Percentiles rank a stretch among this genome's conserved stretches.
Conservation (phyloP, 306 rosid species). For the Albizia julibrissin region DNA sequence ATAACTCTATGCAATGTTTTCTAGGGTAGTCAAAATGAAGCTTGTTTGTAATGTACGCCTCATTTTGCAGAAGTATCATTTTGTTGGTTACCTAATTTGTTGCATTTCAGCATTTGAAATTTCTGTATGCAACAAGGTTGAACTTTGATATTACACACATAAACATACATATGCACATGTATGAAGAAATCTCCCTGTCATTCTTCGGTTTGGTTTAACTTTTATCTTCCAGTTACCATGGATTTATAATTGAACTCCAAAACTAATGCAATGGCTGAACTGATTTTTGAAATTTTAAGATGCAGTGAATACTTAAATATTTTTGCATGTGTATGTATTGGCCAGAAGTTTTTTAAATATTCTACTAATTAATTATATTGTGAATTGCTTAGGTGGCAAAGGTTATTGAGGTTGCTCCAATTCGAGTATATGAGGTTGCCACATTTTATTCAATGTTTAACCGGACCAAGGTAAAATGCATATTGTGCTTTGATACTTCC, state of each 20-base stretch:
- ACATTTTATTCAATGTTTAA: constrained; percentile 99
- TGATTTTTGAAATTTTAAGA: constrained; percentile 15
- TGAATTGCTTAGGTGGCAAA: constrained; percentile 84
- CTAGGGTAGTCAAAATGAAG: not conserved
- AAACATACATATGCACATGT: not conserved
- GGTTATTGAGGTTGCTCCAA: constrained; percentile 87
- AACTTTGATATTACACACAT: not conserved
- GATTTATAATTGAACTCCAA: not conserved
- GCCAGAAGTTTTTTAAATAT: constrained; percentile 5
- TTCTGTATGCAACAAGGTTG: not conserved
- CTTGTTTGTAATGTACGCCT: not conserved
- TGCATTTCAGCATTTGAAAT: not conserved
- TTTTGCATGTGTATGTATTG: not conserved
- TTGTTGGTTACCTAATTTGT: not conserved
- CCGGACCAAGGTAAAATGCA: constrained; percentile 70
- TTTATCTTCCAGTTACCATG: constrained; percentile 1
- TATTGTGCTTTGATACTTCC: constrained; percentile 13
- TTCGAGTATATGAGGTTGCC: constrained; percentile 94
- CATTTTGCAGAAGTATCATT: not conserved
- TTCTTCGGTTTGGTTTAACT: constrained; percentile 18
- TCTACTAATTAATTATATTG: constrained; percentile 27
- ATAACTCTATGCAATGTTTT: not conserved
- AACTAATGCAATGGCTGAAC: constrained; percentile 9
- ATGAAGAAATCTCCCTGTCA: not conserved
- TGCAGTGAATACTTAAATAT: not conserved